These are phyloP conservation scores for Silybum marianum DNA, from an alignment of 129 eudicot species.

Conservation along the genomic window DNA sequence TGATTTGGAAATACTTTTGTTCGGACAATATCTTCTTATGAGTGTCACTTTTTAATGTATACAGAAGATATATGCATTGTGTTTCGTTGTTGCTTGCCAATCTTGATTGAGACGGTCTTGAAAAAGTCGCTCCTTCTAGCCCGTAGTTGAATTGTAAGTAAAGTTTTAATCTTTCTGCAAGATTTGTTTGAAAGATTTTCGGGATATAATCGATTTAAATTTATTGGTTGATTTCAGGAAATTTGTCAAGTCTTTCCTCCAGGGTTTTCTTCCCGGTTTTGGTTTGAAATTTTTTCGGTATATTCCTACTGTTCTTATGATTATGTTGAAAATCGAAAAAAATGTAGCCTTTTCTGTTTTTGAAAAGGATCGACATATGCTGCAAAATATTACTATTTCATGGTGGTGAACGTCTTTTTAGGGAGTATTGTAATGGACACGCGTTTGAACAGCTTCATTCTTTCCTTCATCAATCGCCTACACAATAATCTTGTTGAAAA, in stretches of 20 bases:
- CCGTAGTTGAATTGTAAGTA: slow-evolving; percentile 85
- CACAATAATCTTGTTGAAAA: too few relatives aligned
- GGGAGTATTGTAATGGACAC: too few relatives aligned
- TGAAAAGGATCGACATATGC: slow-evolving; percentile 68
- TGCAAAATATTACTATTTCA: slow-evolving; percentile 92
- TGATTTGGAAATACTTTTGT: slow-evolving; percentile 6
- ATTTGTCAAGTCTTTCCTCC: slow-evolving; percentile 82
- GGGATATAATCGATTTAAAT: not conserved
- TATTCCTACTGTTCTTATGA: slow-evolving; percentile 72
- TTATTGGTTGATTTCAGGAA: slow-evolving; percentile 52
- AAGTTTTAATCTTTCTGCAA: slow-evolving; percentile 3
- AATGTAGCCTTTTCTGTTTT: slow-evolving; percentile 78
- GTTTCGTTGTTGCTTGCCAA: not conserved
- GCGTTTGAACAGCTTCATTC: too few relatives aligned
- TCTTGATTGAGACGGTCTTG: too few relatives aligned
- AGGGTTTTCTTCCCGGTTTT: slow-evolving; percentile 97
- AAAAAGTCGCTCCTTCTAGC: slow-evolving; percentile 89
- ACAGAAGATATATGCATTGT: not conserved
- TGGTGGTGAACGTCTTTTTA: too few relatives aligned
- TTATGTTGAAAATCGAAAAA: slow-evolving; percentile 94
- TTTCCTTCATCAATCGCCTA: too few relatives aligned
- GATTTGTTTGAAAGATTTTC: not conserved
- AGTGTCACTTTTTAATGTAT: not conserved
- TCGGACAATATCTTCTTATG: not conserved
- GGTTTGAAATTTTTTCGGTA: slow-evolving; percentile 80